phyloP scores from a whole-genome alignment of 2,329 filamentous ascomycete genomes.

The Ramularia collo-cygni region DNA sequence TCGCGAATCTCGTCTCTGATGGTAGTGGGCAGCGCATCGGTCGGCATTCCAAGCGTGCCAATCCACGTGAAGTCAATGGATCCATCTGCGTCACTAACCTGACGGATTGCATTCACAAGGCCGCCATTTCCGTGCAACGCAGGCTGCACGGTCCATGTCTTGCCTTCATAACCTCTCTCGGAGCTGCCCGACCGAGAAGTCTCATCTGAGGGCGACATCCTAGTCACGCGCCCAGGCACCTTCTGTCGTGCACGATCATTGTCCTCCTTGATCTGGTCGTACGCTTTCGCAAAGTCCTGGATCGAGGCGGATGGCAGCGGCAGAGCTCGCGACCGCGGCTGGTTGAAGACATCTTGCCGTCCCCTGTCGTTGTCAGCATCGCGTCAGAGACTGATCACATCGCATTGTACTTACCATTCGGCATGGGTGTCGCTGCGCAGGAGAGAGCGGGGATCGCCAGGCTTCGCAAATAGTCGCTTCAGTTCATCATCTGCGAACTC shows the following conservation, averaged over 20 bases:
- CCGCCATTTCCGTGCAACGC: slow-evolving; percentile 91
- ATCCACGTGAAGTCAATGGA: slow-evolving; percentile 81
- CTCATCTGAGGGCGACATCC: slow-evolving; percentile 13
- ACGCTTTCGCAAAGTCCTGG: slow-evolving; percentile 56
- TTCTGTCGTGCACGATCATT: slow-evolving; percentile 10
- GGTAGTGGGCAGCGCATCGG: slow-evolving; percentile 69
- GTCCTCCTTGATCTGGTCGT: slow-evolving; percentile 30
- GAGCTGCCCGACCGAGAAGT: slow-evolving; percentile 31
- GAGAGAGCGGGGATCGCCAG: slow-evolving; percentile 45
- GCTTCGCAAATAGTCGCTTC: slow-evolving; percentile 47
- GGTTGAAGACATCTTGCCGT: slow-evolving; percentile 54
- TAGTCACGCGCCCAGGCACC: slow-evolving; percentile 14
- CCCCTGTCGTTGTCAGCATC: slow-evolving; percentile 36
- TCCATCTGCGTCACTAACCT: slow-evolving; percentile 55
- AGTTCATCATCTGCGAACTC: slow-evolving; percentile 30
- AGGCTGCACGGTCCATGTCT: slow-evolving; percentile 74
- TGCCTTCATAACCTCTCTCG: slow-evolving; percentile 56
- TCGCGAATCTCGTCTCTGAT: slow-evolving; percentile 80
- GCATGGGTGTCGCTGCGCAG: slow-evolving; percentile 69
- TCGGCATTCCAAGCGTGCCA: slow-evolving; percentile 89
- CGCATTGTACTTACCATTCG: slow-evolving; percentile 49
- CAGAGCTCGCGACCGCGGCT: slow-evolving; percentile 68
- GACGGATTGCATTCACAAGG: slow-evolving; percentile 78
- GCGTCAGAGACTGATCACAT: background rate
- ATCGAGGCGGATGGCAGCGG: slow-evolving; percentile 70